Percentiles rank a stretch among this genome's conserved stretches.
These are phyloP conservation scores for Leucosporidium scottii DNA, from an alignment of 768 basidiomycete species.

Conservation along the genomic window DNA sequence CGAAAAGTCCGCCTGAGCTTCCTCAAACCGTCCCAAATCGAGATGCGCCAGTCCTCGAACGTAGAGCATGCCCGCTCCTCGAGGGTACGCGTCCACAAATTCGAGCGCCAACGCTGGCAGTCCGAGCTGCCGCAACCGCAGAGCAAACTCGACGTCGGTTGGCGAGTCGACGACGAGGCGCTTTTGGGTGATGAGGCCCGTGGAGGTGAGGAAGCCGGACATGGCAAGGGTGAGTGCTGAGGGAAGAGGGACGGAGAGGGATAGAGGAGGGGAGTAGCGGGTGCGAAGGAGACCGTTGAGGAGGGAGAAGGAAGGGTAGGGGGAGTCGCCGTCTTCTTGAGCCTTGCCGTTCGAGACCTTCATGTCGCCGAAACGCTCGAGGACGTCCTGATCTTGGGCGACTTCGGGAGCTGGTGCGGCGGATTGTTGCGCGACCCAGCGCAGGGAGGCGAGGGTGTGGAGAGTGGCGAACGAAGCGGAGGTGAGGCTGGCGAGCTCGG, in stretches of 20 bases:
- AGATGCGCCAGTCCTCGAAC: conserved; percentile 25
- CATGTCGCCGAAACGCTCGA: conserved; percentile 8
- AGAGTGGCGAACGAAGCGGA: conserved; percentile 15
- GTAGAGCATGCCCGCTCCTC: conserved; percentile 17
- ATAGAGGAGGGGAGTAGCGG: conserved; percentile 4
- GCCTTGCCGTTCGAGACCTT: neutral
- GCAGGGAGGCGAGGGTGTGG: conserved; percentile 9
- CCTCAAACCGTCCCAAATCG: conserved; percentile 22
- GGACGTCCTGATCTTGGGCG: neutral
- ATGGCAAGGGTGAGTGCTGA: conserved; percentile 5
- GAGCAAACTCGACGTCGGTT: neutral
- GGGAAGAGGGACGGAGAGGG: conserved; percentile 2
- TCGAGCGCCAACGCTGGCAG: conserved; percentile 16
- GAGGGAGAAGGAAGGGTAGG: conserved; percentile 14
- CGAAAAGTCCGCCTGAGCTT: conserved; percentile 19
- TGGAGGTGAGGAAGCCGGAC: neutral
- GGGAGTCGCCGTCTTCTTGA: neutral
- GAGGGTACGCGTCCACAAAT: conserved; percentile 17
- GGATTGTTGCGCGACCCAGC: conserved; percentile 10
- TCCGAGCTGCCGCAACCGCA: conserved; percentile 4
- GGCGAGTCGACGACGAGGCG: neutral
- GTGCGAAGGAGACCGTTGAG: conserved; percentile 17
- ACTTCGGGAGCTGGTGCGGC: neutral
- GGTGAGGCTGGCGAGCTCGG: conserved; percentile 16
- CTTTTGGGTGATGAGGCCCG: conserved; percentile 4